Evolutionary conservation across 2,329 filamentous ascomycete species (phyloP).

Genomic region (Zasmidium citrigriseum): DNA sequence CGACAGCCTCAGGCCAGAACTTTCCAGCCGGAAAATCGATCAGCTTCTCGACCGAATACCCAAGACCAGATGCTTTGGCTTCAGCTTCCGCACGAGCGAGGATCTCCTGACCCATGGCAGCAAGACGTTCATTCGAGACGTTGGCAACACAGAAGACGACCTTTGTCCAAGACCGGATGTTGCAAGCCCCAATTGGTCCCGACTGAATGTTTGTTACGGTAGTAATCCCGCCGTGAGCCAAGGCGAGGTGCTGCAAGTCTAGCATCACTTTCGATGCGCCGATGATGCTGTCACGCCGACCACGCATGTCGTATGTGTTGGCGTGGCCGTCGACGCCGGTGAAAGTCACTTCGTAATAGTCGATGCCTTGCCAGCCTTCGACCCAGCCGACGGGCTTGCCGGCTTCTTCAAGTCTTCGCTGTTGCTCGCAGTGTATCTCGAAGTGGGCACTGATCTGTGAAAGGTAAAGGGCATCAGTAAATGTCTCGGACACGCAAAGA

Average conservation of each 20-base stretch:
- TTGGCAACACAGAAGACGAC: constrained; percentile 32
- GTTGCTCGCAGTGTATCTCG: constrained; percentile 29
- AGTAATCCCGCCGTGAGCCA: constrained; percentile 22
- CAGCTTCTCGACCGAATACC: neutral
- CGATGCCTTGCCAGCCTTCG: constrained; percentile 27
- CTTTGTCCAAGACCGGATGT: constrained; percentile 31
- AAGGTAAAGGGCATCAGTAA: no score
- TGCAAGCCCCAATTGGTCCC: constrained; percentile 25
- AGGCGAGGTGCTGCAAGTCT: constrained; percentile 25
- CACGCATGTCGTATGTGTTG: constrained; percentile 31
- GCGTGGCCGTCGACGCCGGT: constrained; percentile 31
- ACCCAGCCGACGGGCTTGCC: constrained; percentile 26
- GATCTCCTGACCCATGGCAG: constrained; percentile 28
- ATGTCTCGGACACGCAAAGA: no score
- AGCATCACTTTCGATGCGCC: constrained; percentile 26
- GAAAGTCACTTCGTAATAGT: constrained; percentile 17
- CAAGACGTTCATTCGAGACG: constrained; percentile 21
- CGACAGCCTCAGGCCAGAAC: constrained; percentile 17
- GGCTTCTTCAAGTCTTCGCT: constrained; percentile 19
- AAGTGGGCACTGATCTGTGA: constrained; percentile 30
- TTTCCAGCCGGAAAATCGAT: constrained; percentile 12
- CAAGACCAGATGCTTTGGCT: constrained; percentile 1
- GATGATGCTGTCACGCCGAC: constrained; percentile 29
- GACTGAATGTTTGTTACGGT: constrained; percentile 31
- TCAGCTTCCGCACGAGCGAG: constrained; percentile 9